Evolutionary conservation across 495 filamentous ascomycete genomes (phyloP).

Genomic region (Penicillium soppii): DNA sequence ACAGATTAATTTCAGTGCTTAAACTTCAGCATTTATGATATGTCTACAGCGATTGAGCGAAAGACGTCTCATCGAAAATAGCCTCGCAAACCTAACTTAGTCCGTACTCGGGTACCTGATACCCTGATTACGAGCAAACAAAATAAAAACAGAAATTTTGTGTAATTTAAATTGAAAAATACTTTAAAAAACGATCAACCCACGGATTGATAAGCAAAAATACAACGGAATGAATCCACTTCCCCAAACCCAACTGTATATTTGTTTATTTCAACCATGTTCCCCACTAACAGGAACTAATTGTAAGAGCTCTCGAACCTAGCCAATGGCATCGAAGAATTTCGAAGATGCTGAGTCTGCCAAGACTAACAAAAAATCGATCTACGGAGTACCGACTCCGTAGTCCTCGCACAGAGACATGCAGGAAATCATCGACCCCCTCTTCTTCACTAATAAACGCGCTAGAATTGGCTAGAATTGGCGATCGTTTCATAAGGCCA

Average conservation of each 20-base stretch:
- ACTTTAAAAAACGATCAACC: too few relatives aligned
- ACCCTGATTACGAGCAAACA: too few relatives aligned
- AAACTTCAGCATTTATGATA: not conserved
- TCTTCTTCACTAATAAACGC: not conserved
- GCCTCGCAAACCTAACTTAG: too few relatives aligned
- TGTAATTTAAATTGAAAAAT: too few relatives aligned
- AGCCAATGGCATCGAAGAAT: slow-evolving; percentile 4
- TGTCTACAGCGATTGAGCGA: not conserved
- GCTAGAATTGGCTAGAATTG: not conserved
- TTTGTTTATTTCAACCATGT: not conserved
- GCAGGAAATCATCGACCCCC: not conserved
- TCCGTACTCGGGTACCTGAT: too few relatives aligned
- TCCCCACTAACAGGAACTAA: not conserved
- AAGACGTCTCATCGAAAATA: too few relatives aligned
- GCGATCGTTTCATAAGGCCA: not conserved
- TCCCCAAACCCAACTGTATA: not conserved
- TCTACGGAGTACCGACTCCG: too few relatives aligned
- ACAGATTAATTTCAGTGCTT: not conserved
- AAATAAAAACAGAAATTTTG: too few relatives aligned
- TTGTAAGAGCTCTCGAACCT: slow-evolving; percentile 12
- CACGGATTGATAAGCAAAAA: not conserved
- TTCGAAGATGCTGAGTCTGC: slow-evolving; percentile 7
- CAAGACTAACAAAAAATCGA: slow-evolving; percentile 7
- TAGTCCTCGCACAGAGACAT: not conserved
- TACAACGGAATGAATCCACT: not conserved